These are phyloP conservation scores for Platanus orientalis DNA, from an alignment of 164 flowering plant species.

Conservation along the genomic window DNA sequence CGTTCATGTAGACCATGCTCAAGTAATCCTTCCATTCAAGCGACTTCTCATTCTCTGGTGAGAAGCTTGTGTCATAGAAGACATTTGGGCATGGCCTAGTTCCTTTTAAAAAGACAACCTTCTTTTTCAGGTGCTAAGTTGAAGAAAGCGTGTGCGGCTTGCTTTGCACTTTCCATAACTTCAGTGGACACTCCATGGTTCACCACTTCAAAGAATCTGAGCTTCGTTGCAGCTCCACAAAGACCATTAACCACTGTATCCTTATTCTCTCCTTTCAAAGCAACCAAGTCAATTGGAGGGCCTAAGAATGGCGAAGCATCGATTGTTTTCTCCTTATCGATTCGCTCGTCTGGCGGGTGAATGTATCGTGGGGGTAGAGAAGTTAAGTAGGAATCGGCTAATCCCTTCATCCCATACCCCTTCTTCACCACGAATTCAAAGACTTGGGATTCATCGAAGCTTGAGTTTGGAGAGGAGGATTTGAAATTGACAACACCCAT, in stretches of 20 bases:
- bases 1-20: conserved; percentile 18
- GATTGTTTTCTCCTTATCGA: conserved; percentile 12
- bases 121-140: conserved; percentile 15
- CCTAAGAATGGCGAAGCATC: conserved; percentile 14
- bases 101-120: conserved; percentile 9
- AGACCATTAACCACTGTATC: neutral
- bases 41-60: conserved; percentile 14
- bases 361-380: conserved; percentile 13
- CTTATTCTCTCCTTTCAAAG: conserved; percentile 14
- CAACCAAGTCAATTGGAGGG: conserved; percentile 15
- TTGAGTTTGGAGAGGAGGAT: neutral
- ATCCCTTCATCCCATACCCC: conserved; percentile 19
- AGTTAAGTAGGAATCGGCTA: conserved; percentile 12
- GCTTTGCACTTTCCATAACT: conserved; percentile 13
- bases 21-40: conserved; percentile 23
- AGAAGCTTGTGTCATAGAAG: conserved; percentile 18
- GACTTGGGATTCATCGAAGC: neutral
- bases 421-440: conserved; percentile 17
- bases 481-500: conserved; percentile 3
- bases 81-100: conserved; percentile 15
- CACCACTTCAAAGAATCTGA: conserved; percentile 22
- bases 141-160: conserved; percentile 18
- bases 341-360: conserved; percentile 19
- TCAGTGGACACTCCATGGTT: conserved; percentile 19
- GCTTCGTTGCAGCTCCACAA: conserved; percentile 15